phyloP scores from a whole-genome alignment of 2,329 filamentous ascomycete species.

The Ascochyta koolunga region DNA sequence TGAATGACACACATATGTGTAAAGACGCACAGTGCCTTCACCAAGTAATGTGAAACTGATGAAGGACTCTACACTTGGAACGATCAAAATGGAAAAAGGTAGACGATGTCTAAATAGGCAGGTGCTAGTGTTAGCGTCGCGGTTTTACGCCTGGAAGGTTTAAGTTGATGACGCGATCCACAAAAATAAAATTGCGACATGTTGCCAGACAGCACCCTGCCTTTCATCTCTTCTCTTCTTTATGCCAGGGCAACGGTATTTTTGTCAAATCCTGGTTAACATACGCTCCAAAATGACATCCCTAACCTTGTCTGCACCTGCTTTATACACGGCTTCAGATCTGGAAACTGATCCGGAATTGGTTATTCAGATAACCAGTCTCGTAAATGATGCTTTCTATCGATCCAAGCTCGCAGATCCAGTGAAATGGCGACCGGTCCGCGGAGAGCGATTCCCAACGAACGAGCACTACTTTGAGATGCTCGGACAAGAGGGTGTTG shows the following conservation, averaged over 20 bases:
- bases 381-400: conserved; percentile 31
- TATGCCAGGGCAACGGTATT: neutral
- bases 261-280: neutral
- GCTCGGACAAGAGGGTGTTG: conserved; percentile 18
- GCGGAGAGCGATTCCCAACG: conserved; percentile 18
- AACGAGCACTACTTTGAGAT: conserved; percentile 21
- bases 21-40: no score
- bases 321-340: conserved; percentile 15
- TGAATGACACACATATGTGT: no score
- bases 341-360: conserved; percentile 16
- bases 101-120: neutral
- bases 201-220: neutral
- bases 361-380: conserved; percentile 16
- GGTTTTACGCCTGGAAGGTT: no score
- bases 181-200: neutral
- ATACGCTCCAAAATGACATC: conserved; percentile 13
- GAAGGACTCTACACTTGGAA: no score
- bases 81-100: no score
- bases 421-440: conserved; percentile 21
- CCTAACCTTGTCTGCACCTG: conserved; percentile 17
- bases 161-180: neutral
- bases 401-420: conserved; percentile 19
- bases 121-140: neutral
- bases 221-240: no score
- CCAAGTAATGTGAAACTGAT: no score